Evolutionary conservation across 2,329 filamentous ascomycete species (phyloP).

Genomic region (Trichoderma endophyticum): DNA sequence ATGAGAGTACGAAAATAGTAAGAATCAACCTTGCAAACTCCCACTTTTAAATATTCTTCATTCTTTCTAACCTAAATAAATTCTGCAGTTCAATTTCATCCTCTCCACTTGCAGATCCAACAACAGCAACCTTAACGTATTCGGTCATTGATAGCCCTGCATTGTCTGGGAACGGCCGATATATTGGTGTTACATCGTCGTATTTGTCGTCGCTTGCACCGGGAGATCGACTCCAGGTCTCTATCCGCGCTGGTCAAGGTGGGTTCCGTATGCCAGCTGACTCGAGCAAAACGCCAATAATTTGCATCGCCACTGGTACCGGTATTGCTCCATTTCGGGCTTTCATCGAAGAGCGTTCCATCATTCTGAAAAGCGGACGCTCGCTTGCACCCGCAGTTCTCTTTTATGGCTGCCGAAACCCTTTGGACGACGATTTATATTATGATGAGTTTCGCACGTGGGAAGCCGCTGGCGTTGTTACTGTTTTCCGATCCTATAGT

Average conservation of each 20-base stretch:
- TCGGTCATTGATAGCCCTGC: not conserved
- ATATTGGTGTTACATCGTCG: not conserved
- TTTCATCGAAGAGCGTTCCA: conserved; percentile 28
- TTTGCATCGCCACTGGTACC: conserved; percentile 52
- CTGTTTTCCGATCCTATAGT: not conserved
- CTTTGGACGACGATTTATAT: conserved; percentile 55
- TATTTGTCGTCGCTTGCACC: not conserved
- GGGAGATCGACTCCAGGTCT: not conserved
- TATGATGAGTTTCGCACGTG: conserved; percentile 34
- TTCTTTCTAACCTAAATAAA: not conserved
- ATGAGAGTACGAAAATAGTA: not conserved
- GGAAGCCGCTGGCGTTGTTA: not conserved
- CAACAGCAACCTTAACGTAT: not conserved
- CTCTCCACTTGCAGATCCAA: not conserved
- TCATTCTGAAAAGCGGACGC: conserved; percentile 21
- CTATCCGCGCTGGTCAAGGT: not conserved
- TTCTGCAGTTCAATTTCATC: not conserved
- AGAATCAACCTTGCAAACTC: not conserved
- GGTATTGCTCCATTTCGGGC: conserved; percentile 43
- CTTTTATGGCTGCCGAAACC: conserved; percentile 58
- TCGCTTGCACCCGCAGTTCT: conserved; percentile 33
- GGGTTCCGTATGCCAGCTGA: not conserved
- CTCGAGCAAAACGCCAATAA: conserved; percentile 27
- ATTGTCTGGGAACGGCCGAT: not conserved
- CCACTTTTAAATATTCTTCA: not conserved